phyloP scores from a whole-genome alignment of 2,329 filamentous ascomycete species.

The Pseudomassariella vexata region DNA sequence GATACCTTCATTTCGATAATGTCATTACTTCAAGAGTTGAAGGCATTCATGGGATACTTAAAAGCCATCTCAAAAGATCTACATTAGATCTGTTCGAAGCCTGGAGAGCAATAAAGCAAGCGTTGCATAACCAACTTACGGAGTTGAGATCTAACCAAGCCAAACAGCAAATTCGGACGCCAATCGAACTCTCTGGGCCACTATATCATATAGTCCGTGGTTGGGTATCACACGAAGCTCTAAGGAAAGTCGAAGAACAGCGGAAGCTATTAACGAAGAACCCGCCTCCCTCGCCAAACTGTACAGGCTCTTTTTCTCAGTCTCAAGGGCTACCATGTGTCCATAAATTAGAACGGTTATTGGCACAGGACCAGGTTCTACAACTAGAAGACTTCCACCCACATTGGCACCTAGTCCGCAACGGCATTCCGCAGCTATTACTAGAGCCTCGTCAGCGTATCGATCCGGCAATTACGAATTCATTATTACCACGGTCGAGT shows the following conservation, averaged over 20 bases:
- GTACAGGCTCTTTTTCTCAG: no score
- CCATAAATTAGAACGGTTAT: conserved; percentile 7
- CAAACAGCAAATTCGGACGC: conserved; percentile 8
- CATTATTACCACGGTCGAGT: conserved; percentile 8
- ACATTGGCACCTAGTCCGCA: conserved; percentile 11
- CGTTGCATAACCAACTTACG: conserved; percentile 11
- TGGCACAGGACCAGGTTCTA: conserved; percentile 7
- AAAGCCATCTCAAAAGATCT: conserved; percentile 10
- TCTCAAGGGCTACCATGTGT: conserved; percentile 8
- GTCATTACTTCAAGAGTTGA: conserved; percentile 11
- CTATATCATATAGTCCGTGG: conserved; percentile 11
- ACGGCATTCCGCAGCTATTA: conserved; percentile 6
- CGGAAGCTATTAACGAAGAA: conserved; percentile 6
- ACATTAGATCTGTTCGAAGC: conserved; percentile 12
- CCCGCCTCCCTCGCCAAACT: no score
- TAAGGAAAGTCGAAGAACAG: conserved; percentile 12
- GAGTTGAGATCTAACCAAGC: conserved; percentile 11
- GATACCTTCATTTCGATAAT: conserved; percentile 12
- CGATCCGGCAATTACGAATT: conserved; percentile 5
- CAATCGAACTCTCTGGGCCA: conserved; percentile 9
- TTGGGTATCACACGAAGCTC: conserved; percentile 13
- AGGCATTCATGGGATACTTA: conserved; percentile 12
- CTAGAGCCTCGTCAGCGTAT: conserved; percentile 9
- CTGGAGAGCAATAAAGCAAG: conserved; percentile 12
- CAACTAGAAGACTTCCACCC: conserved; percentile 10